A percentile compares a stretch with the other conserved stretches of the same genome.
Evolutionary conservation across 129 eudicot species (phyloP).

Genomic region (Calendula officinalis): DNA sequence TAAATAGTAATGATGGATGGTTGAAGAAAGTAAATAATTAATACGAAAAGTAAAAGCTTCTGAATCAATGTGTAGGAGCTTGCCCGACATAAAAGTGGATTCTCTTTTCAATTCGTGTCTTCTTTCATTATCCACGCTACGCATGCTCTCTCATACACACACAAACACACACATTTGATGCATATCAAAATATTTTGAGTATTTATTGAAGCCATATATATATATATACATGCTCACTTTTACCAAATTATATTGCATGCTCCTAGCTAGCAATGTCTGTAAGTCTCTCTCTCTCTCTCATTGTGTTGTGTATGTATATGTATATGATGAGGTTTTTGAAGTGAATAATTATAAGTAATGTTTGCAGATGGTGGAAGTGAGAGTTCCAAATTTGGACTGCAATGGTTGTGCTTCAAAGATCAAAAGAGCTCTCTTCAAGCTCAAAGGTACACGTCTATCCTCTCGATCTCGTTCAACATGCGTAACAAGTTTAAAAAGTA

Average conservation of each 20-base stretch:
- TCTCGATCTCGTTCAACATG: too few species aligned
- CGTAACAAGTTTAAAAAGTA: too few species aligned
- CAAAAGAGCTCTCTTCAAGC: slow-evolving; percentile 55
- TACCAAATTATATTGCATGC: slow-evolving; percentile 9
- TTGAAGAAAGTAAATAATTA: background rate
- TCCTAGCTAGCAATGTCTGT: slow-evolving; percentile 58
- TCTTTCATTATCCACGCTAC: slow-evolving; percentile 24
- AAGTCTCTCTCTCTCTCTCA: slow-evolving; percentile 35
- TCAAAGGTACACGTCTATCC: slow-evolving; percentile 55
- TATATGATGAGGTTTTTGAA: background rate
- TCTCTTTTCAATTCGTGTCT: slow-evolving; percentile 29
- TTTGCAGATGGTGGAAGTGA: slow-evolving; percentile 67
- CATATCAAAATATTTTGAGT: background rate
- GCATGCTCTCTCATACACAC: slow-evolving; percentile 28
- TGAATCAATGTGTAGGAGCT: slow-evolving; percentile 23
- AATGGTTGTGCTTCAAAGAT: slow-evolving; percentile 59
- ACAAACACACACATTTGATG: slow-evolving; percentile 9
- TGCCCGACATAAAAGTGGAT: slow-evolving; percentile 40
- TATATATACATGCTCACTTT: background rate
- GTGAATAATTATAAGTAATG: background rate
- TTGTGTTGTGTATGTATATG: background rate
- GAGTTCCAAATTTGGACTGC: slow-evolving; percentile 75
- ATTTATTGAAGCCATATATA: slow-evolving; percentile 25
- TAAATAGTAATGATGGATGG: slow-evolving; percentile 14
- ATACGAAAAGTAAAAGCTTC: slow-evolving; percentile 17